Base-by-base conservation (phyloP, 2,329 filamentous ascomycete species). In the Exophiala viscosa region DNA sequence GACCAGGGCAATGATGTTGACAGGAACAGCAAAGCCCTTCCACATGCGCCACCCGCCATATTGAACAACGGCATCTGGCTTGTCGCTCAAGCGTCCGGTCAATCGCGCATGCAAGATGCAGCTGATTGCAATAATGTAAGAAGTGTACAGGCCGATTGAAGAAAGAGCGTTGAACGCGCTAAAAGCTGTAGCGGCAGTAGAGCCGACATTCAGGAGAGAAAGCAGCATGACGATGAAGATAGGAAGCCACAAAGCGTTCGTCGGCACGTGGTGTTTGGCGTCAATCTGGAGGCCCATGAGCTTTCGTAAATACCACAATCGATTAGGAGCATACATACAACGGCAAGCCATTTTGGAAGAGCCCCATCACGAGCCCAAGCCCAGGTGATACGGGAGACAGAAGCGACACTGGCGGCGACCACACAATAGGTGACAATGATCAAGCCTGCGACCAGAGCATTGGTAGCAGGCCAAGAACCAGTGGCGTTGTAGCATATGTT, bases 291-390 rank as follows among this genome's bases (percentile, higher is more conserved):
- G 13, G 47, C 13, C 39, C 15, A 28, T 44, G 20, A 40, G 39
- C 31, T 7, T 32, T 33, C 28, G 2, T 7, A 36, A 31, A 20
- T 55, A 51, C 34, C 7, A 32, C 23, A 13, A 20, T 3, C 17
- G 28, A 10, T 5, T 9, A 14, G 31, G 11, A 17, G 6, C 1
- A 18, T 34, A 43, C 51, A 14, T 50, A 64, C 62, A 15, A 66
- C 61, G 41, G 68, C 62, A 48, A 73, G 67, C 17, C 65, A 70
- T 33, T 65, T 67, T 0, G 74, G 74, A 0, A 77, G 60, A 5
- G 72, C 76, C 2, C 73, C 73, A 49, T 79, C 76, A 3, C 72
- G 63, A 10, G 76, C 72, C 66, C 76, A 79, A 0, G 73, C 73
- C 76, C 76, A 79, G 0, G 74, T 72, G 1, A 78, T 61, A 2